Evolutionary conservation across 1,284 basidiomycete species (phyloP), one percentile per base, ranked within the genome.

Genomic region (Cutaneotrichosporon cutaneum): DNA sequence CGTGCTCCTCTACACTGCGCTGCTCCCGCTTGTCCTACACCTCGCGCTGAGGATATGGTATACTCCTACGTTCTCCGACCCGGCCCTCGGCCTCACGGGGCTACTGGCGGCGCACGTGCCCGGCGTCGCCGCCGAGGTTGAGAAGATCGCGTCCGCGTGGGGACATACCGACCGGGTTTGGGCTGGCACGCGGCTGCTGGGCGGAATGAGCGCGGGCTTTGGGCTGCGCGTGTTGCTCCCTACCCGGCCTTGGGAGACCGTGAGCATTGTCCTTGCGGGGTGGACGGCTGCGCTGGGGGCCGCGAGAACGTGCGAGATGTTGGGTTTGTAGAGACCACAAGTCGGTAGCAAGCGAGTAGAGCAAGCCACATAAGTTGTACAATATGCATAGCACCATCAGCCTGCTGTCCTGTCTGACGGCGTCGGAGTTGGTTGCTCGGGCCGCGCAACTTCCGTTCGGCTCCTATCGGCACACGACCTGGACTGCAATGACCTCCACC

Each of bases 1-100:
- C 18, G 88, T 88, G 4, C 81, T 94, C 4, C 83, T 94, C 64
- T 94, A 93, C 74, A 92, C 92, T 0, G 92, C 92, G 1, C 81
- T 94, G 36, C 88, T 90, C 2, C 94, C 94, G 68, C 83, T 92
- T 10, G 88, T 94, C 73, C 84, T 95, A 4, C 85, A 94, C 24
- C 86, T 91, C 66, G 81, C 91, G 18, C 84, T 95, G 18, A 86
- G 90, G 0, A 87, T 95, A 64, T 95, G 92, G 92, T 58, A 58
- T n/a, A 44, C 18, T 30, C 18, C 26, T 13, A n/a, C 5, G 13
- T 51, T 7, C 14, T 14, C 10, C 36, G 35, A 9, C 24, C 14
- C 18, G 32, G 30, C 32, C 13, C n/a, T 21, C 18, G 30, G 30
- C 6, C 32, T 35, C 51, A 33, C 51, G 2, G 47, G 33, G 7